phyloP scores from a whole-genome alignment of 176 grass and related monocot species.

The Carex myosuroides region DNA sequence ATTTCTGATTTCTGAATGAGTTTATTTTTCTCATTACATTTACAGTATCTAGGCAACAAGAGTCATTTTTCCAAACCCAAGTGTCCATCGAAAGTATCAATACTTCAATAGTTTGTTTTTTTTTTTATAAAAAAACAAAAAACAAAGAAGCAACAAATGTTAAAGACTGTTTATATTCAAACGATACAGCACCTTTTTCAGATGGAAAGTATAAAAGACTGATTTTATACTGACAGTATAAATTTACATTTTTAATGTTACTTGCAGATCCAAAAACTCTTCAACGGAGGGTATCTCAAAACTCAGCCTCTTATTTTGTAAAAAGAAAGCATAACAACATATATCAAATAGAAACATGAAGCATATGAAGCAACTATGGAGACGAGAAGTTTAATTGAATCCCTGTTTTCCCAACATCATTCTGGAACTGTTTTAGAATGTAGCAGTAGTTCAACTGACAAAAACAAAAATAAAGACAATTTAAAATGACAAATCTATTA shows the following conservation, averaged over 20 bases:
- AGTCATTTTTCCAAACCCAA: no score
- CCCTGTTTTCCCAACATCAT: conserved; percentile 69
- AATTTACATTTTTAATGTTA: background rate
- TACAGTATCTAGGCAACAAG: no score
- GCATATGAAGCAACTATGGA: conserved; percentile 23
- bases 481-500: background rate
- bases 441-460: conserved; percentile 85
- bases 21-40: no score
- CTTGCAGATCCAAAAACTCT: conserved; percentile 6
- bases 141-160: background rate
- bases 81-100: no score
- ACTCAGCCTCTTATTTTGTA: background rate
- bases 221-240: background rate
- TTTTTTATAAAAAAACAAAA: background rate
- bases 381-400: conserved; percentile 76
- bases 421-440: conserved; percentile 67
- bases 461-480: conserved; percentile 1
- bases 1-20: no score
- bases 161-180: background rate
- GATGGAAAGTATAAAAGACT: background rate
- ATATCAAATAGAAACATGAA: background rate
- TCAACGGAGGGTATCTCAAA: background rate
- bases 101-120: no score
- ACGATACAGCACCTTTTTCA: background rate
- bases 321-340: background rate